A percentile compares a stretch with the other conserved stretches of the same genome.
Evolutionary conservation across 345 rosid genomes (phyloP).

Genomic region (Acer yangbiense): DNA sequence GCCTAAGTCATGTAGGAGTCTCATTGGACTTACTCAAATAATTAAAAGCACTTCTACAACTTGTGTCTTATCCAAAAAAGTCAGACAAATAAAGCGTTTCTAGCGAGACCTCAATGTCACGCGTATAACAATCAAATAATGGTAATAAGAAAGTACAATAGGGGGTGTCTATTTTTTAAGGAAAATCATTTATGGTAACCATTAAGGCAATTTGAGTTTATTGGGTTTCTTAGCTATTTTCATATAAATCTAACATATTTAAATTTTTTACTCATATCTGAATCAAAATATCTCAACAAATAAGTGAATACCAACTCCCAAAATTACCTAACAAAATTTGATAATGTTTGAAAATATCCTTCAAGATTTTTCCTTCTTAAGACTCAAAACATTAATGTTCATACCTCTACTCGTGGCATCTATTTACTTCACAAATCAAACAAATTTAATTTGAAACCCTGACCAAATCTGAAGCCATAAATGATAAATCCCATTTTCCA

Average conservation of each 20-base stretch:
- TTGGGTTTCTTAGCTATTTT: too few species aligned
- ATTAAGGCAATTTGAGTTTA: too few species aligned
- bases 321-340: background rate
- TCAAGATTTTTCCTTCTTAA: background rate
- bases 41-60: background rate
- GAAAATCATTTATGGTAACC: too few species aligned
- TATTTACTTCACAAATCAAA: background rate
- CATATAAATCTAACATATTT: too few species aligned
- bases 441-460: background rate
- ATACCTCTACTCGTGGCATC: background rate
- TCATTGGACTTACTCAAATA: background rate
- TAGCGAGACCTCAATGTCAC: background rate
- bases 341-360: too few species aligned
- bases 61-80: background rate
- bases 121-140: background rate
- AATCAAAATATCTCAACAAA: too few species aligned
- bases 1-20: background rate
- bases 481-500: background rate
- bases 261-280: too few species aligned
- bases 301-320: background rate
- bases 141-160: background rate
- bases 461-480: background rate
- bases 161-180: background rate
- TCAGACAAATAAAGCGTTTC: background rate
- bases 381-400: background rate